Evolutionary conservation across 2,329 filamentous ascomycete genomes (phyloP).

Genomic region (Harringtonia lauricola): DNA sequence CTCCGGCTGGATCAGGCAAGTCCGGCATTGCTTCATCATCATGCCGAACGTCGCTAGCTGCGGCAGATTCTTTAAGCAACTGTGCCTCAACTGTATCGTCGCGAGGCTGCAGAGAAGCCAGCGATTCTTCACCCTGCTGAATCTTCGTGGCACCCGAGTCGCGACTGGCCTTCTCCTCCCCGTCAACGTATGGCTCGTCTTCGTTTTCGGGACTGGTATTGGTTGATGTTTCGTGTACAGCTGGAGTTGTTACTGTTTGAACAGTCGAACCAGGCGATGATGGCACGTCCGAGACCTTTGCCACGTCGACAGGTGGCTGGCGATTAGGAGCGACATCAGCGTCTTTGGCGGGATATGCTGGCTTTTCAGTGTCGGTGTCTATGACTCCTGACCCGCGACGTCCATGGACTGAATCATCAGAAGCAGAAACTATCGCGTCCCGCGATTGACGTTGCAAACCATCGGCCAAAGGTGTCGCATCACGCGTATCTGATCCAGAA

Average conservation of each 20-base stretch:
- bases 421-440: too few species aligned
- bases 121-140: not conserved
- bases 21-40: not conserved
- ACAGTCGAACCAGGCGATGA: conserved; percentile 56
- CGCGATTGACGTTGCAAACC: too few species aligned
- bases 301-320: not conserved
- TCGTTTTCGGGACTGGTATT: conserved; percentile 68
- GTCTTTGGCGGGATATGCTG: too few species aligned
- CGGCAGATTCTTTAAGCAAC: conserved; percentile 30
- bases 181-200: conserved; percentile 42
- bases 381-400: too few species aligned
- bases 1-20: not conserved
- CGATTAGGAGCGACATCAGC: not conserved
- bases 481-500: too few species aligned
- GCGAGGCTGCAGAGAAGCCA: not conserved
- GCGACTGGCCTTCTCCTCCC: conserved; percentile 25
- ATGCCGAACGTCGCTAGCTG: conserved; percentile 9
- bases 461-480: too few species aligned
- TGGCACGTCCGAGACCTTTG: conserved; percentile 26
- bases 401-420: too few species aligned
- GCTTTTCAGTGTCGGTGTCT: too few species aligned
- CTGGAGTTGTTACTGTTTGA: conserved; percentile 63
- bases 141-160: conserved; percentile 13
- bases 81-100: conserved; percentile 28
- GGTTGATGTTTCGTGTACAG: conserved; percentile 54